Percentiles rank a stretch among this genome's conserved stretches.
Evolutionary conservation across 2,329 filamentous ascomycete species (phyloP).

Genomic region (Neobulgaria alba): DNA sequence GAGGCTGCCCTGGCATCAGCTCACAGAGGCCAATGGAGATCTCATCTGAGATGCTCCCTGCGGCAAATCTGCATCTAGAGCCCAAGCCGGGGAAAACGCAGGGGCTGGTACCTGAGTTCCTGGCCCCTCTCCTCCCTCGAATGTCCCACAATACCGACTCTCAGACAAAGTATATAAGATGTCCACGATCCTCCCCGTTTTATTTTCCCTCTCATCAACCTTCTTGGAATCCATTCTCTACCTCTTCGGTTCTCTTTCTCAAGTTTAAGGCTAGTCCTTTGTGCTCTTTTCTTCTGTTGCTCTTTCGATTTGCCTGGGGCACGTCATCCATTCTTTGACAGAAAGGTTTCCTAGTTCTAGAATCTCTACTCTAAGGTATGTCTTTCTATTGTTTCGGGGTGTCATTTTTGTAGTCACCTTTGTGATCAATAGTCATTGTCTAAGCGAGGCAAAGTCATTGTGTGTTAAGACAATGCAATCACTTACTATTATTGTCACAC

Average conservation of each 20-base stretch:
- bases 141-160: neutral
- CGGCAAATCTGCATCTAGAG: constrained; percentile 2
- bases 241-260: constrained; percentile 3
- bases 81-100: constrained; percentile 5
- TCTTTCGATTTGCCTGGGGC: constrained; percentile 5
- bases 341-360: no score
- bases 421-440: no score
- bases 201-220: constrained; percentile 3
- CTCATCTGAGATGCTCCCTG: constrained; percentile 1
- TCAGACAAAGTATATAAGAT: constrained; percentile 10
- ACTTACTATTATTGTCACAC: no score
- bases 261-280: constrained; percentile 15
- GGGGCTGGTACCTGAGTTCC: neutral
- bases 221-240: constrained; percentile 8
- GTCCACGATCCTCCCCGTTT: constrained; percentile 1
- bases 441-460: no score
- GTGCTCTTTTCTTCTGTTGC: constrained; percentile 7
- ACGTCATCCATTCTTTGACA: no score
- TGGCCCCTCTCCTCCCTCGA: neutral
- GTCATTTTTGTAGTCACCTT: no score
- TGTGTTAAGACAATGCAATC: no score
- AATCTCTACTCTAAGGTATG: no score
- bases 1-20: constrained; percentile 3
- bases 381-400: no score
- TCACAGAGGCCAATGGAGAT: constrained; percentile 4